These are phyloP conservation scores for Eutrema salsugineum DNA, from an alignment of 441 rosid species.

Conservation along the genomic window DNA sequence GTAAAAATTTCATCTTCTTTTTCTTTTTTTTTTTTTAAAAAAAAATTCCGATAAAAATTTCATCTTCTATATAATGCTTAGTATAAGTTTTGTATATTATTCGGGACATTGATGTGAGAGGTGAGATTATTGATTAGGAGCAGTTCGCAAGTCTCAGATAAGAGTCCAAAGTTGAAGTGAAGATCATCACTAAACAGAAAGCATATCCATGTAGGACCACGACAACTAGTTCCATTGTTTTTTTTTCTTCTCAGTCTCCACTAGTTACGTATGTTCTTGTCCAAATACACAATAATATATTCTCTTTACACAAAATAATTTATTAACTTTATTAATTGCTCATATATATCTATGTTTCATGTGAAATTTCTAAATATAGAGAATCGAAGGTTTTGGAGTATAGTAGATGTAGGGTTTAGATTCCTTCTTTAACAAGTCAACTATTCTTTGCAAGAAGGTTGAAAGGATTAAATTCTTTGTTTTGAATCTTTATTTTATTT, in stretches of 20 bases:
- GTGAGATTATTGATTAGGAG: conserved; percentile 26
- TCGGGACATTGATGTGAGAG: conserved; percentile 31
- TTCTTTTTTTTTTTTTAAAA: no score
- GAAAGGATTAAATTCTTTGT: conserved; percentile 1
- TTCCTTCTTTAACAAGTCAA: conserved; percentile 25
- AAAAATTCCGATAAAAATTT: no score
- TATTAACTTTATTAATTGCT: conserved; percentile 6
- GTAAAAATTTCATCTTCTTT: no score
- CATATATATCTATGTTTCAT: conserved; percentile 10
- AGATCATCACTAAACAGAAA: conserved; percentile 25
- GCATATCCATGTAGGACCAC: conserved; percentile 37
- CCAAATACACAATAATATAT: conserved; percentile 20
- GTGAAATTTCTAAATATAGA: conserved; percentile 28
- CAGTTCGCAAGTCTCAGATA: conserved; percentile 26
- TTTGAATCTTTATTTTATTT: not conserved
- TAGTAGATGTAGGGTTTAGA: conserved; percentile 23
- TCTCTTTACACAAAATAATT: conserved; percentile 9
- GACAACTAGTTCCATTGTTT: conserved; percentile 32
- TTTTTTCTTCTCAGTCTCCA: conserved; percentile 19
- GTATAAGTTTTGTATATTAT: conserved; percentile 10
- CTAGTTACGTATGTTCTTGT: conserved; percentile 22
- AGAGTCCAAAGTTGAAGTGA: conserved; percentile 32
- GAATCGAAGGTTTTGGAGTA: conserved; percentile 29
- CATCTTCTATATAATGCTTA: no score
- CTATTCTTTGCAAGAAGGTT: conserved; percentile 7